Evolutionary conservation across 345 rosid genomes (phyloP).

Genomic region (Trapa incisa): DNA sequence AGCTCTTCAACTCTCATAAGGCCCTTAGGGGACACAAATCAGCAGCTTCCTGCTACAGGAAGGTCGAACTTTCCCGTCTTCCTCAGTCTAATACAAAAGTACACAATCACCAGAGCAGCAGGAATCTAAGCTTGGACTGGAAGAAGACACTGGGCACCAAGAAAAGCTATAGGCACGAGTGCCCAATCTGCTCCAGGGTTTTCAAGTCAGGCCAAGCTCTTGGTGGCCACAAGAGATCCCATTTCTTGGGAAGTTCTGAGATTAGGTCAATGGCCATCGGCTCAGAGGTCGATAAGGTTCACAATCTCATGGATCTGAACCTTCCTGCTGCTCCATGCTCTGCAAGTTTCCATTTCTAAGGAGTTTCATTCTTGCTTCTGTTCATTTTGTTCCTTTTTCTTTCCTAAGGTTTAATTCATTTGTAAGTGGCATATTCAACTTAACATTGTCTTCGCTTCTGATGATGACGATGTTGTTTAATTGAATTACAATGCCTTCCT

Average conservation of each 20-base stretch:
- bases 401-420: background rate
- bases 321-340: conserved; percentile 62
- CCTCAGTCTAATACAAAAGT: background rate
- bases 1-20: background rate
- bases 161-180: conserved; percentile 21
- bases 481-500: conserved; percentile 3
- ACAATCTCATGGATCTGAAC: conserved; percentile 57
- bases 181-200: conserved; percentile 60
- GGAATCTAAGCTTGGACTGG: background rate
- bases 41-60: conserved; percentile 2
- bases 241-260: conserved; percentile 44
- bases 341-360: background rate
- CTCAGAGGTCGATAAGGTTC: conserved; percentile 31
- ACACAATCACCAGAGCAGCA: background rate
- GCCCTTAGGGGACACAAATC: conserved; percentile 4
- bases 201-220: conserved; percentile 89
- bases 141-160: conserved; percentile 20
- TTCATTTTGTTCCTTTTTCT: background rate
- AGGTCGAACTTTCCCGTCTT: background rate
- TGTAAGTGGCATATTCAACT: background rate
- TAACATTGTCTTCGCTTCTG: background rate
- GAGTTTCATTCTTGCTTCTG: background rate
- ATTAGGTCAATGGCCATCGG: conserved; percentile 31
- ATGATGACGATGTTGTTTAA: background rate
- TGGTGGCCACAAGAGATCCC: conserved; percentile 97